phyloP scores from a whole-genome alignment of 352 stramenopile genomes.

The Globisporangium mamillatum region DNA sequence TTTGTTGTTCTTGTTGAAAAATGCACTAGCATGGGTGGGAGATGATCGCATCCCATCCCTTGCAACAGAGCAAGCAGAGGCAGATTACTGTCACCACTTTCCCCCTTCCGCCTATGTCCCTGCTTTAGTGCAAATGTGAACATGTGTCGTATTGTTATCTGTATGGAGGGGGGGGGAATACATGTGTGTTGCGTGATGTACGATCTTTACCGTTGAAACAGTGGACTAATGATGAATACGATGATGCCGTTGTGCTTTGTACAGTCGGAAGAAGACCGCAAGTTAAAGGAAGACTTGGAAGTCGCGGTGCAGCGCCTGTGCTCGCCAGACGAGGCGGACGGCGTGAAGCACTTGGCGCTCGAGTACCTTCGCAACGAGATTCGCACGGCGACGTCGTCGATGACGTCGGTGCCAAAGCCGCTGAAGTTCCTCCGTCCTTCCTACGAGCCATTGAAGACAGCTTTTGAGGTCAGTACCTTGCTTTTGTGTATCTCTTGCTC shows the following conservation, averaged over 20 bases:
- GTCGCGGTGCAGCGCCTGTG: slow-evolving; percentile 79
- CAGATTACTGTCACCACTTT: background rate
- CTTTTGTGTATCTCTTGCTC: background rate
- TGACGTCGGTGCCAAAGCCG: slow-evolving; percentile 99
- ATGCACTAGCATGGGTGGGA: background rate
- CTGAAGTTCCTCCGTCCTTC: slow-evolving; percentile 98
- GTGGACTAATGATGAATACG: background rate
- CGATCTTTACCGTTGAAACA: slow-evolving; percentile 7
- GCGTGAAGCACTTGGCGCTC: slow-evolving; percentile 89
- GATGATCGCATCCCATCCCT: background rate
- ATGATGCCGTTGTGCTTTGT: background rate
- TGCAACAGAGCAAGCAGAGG: background rate
- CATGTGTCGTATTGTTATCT: background rate
- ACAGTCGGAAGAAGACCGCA: slow-evolving; percentile 89
- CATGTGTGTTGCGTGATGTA: background rate
- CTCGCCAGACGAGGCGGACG: slow-evolving; percentile 53
- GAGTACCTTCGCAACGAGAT: slow-evolving; percentile 97
- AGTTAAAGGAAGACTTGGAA: slow-evolving; percentile 93
- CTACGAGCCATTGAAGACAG: slow-evolving; percentile 92
- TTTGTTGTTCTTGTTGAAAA: background rate
- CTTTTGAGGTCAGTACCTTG: slow-evolving; percentile 41
- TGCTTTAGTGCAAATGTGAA: background rate
- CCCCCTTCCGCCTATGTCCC: too few species aligned
- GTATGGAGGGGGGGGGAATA: background rate
- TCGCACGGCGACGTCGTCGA: slow-evolving; percentile 94